These are phyloP conservation scores for Acanthamoeba lenticulata DNA, from an alignment of 208 protist genomes.

Conservation along the genomic window DNA sequence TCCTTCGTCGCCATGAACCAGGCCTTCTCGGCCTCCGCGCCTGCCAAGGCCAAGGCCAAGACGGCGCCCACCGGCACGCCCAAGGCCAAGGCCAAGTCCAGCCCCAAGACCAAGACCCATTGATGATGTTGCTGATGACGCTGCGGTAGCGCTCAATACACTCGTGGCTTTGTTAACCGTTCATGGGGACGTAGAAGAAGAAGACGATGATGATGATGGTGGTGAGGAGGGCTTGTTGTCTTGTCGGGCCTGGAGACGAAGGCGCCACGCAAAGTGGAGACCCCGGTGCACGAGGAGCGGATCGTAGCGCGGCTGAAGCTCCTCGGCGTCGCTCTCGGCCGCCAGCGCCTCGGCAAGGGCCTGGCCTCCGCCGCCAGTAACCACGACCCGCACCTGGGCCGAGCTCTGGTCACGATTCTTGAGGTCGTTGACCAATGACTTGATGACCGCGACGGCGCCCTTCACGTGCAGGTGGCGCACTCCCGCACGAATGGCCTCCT, in stretches of 20 bases:
- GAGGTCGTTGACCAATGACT: not conserved
- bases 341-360: not conserved
- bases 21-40: not conserved
- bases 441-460: not conserved
- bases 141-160: too few relatives aligned
- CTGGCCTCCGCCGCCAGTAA: not conserved
- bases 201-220: too few relatives aligned
- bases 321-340: not conserved
- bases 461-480: not conserved
- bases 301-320: not conserved
- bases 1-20: slow-evolving; percentile 62
- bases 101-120: not conserved
- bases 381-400: not conserved
- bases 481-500: not conserved
- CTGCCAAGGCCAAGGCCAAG: not conserved
- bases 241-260: too few relatives aligned
- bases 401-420: too few relatives aligned
- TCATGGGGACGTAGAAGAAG: too few relatives aligned
- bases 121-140: too few relatives aligned
- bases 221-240: too few relatives aligned
- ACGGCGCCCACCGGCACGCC: too few relatives aligned
- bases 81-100: too few relatives aligned
- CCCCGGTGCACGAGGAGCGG: not conserved
- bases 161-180: too few relatives aligned
- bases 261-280: not conserved